Evolutionary conservation across 352 stramenopile species (phyloP), one percentile per base, ranked within the genome.

Genomic region (Globisporangium heterothallicum): DNA sequence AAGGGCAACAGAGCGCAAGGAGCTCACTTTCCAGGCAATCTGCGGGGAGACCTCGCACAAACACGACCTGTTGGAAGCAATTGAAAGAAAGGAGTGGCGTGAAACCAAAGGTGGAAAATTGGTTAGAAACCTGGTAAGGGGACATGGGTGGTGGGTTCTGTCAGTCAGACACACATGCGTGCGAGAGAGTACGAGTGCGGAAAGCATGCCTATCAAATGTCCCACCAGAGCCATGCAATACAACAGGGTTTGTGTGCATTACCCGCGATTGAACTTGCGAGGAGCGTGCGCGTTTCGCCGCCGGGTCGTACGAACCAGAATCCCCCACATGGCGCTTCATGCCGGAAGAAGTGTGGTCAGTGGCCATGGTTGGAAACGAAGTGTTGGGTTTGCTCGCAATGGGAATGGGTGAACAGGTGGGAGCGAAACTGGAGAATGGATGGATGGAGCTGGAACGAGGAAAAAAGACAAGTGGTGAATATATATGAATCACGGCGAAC

Each of bases 21-120:
- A 92, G 69, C 51, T 92, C 82, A 45, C 78, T 90, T 56, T 92
- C 82, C 24, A 92, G 66, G 56, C 82, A 92, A 53, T 92, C 82
- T 22, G 67, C 55, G 7, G 82, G 82, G 7, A 92, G 63, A 26
- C 75, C 77, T 36, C 78, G 79, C n/a, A 90, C 78, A 49, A 88
- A 88, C 16, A 92, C 69, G 44, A 88, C 78, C 79, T 91, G 40
- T 40, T 24, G 21, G 18, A 42, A 53, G 6, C 38, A n/a, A 18
- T 4, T 30, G 34, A 9, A 5, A 3, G 16, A 5, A 36, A 14
- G 12, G n/a, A 6, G 9, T 42, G 19, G 7, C 13, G 26, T 35
- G 3, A 32, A 45, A 19, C 27, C 21, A 10, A 5, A 49, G 63
- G 50, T 44, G 40, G 45, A 58, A 18, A 56, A 44, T 56, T 24